A percentile compares a stretch with the other conserved stretches of the same genome.
These are phyloP conservation scores for Aspergillus chevalieri DNA, from an alignment of 2,329 filamentous ascomycete genomes.

Conservation along the genomic window DNA sequence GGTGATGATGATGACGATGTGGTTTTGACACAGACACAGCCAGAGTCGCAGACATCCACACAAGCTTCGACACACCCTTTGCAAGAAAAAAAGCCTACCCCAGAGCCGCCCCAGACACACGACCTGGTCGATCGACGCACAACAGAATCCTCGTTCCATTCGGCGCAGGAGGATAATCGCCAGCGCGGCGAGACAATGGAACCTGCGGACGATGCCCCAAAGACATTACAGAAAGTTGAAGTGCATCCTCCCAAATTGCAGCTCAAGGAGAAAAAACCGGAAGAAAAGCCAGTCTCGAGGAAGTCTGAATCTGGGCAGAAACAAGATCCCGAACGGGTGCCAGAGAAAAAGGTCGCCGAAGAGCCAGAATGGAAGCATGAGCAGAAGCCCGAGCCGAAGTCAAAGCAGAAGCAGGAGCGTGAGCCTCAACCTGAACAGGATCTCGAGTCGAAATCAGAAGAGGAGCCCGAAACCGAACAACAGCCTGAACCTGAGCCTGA, in stretches of 20 bases:
- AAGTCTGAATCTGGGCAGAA: constrained; percentile 4
- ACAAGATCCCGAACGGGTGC: background rate
- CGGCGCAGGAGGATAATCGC: constrained; percentile 36
- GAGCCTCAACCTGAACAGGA: constrained; percentile 4
- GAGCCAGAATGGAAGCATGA: constrained; percentile 1
- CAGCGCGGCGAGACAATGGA: constrained; percentile 32
- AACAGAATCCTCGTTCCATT: constrained; percentile 43
- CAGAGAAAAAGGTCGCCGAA: constrained; percentile 2
- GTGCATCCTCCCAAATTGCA: constrained; percentile 10
- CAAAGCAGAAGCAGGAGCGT: constrained; percentile 1
- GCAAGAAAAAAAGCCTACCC: constrained; percentile 20
- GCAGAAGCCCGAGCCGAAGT: background rate
- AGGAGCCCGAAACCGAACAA: constrained; percentile 3
- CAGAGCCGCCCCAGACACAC: constrained; percentile 10
- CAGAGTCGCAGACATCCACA: constrained; percentile 27
- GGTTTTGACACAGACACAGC: constrained; percentile 26
- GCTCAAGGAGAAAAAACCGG: constrained; percentile 5
- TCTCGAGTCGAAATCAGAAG: constrained; percentile 1
- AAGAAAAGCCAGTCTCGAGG: constrained; percentile 1
- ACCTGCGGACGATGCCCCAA: constrained; percentile 27
- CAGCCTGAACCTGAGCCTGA: constrained; percentile 6
- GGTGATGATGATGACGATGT: constrained; percentile 36
- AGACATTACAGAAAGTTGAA: constrained; percentile 16
- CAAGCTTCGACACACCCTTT: constrained; percentile 29
- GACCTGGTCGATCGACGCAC: constrained; percentile 30